Base-by-base conservation (phyloP, 2,329 filamentous ascomycete species). In the Tetracladium maxilliforme region DNA sequence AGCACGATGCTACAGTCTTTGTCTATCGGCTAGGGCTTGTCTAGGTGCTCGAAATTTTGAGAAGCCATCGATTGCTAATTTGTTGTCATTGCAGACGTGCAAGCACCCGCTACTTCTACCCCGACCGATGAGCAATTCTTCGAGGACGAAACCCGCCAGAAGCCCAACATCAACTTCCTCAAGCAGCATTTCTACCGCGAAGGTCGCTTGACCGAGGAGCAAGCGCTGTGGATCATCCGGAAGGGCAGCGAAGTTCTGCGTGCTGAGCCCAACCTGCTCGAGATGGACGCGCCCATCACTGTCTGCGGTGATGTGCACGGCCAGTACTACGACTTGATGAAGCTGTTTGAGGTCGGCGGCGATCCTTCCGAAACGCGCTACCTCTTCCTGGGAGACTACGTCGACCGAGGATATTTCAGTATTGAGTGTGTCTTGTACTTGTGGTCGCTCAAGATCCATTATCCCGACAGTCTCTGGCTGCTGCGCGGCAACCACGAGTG, bases 241-340 rank as follows among this genome's bases (percentile, higher is more conserved):
- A 74, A 77, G 41, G 90, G 87, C 33, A 84, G 83, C 28, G 80
- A 94, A 51, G 58, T 98, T 25, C 64, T 98, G 43, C 78, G 77
- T 45, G 65, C 76, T 33, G 90, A 98, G 58, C 87, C 90, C 36
- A 98, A 95, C 52, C 63, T 98, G 36, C 66, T 98, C 39, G 90
- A 98, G 63, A 98, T 98, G 90, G 90, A 98, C 52, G 90, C 90
- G 20, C 90, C 90, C 33, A 98, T 98, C 47, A 98, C 90, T 7
- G 90, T 98, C 25, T 98, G 90, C 45, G 90, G 90, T 48, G 90
- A 98, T 46, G 86, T 98, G 27, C 90, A 98, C 54, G 90, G 90
- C 39, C 90, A 98, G 58, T 98, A 95, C 60, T 98, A 93, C 52
- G 90, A 98, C 52, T 58, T 98, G 47, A 98, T 98, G 90, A 98